These are phyloP conservation scores for Coccomyxa subellipsoidea DNA, from an alignment of 163 green algal species.

Conservation along the genomic window DNA sequence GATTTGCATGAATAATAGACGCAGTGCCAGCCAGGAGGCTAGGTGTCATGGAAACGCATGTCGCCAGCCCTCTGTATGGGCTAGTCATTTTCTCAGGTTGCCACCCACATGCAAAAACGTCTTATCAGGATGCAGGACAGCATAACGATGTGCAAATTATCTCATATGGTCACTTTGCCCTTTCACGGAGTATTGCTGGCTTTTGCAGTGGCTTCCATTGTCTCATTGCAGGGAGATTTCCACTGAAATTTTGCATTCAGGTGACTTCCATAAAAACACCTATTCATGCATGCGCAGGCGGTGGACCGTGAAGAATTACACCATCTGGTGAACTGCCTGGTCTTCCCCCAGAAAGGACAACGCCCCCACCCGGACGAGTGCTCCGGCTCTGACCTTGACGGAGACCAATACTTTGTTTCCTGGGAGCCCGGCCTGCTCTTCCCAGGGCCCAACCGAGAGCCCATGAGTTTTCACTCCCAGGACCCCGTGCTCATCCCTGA, in stretches of 20 bases:
- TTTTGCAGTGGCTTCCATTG: too few species aligned
- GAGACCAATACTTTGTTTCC: conserved; percentile 30
- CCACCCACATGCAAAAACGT: not conserved
- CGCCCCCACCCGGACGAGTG: conserved; percentile 30
- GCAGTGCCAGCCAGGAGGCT: too few species aligned
- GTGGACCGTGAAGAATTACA: conserved; percentile 33
- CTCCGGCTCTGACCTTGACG: conserved; percentile 34
- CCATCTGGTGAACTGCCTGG: conserved; percentile 39
- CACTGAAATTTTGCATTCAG: too few species aligned
- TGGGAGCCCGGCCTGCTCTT: conserved; percentile 26
- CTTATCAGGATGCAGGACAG: not conserved
- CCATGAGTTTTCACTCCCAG: conserved; percentile 30
- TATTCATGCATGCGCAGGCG: conserved; percentile 9
- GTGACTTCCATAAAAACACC: too few species aligned
- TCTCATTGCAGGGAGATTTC: too few species aligned
- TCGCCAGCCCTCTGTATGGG: too few species aligned
- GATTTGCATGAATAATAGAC: too few species aligned
- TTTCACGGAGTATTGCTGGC: too few species aligned
- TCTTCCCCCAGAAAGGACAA: conserved; percentile 32
- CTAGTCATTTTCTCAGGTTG: too few species aligned
- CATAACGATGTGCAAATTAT: not conserved
- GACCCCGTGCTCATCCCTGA: not conserved
- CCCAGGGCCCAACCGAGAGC: not conserved
- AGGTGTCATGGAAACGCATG: too few species aligned
- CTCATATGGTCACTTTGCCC: too few species aligned